Evolutionary conservation across 192 early-diverging fungal species (phyloP), one percentile per base, ranked within the genome.

Genomic region (Coemansia sp.): DNA sequence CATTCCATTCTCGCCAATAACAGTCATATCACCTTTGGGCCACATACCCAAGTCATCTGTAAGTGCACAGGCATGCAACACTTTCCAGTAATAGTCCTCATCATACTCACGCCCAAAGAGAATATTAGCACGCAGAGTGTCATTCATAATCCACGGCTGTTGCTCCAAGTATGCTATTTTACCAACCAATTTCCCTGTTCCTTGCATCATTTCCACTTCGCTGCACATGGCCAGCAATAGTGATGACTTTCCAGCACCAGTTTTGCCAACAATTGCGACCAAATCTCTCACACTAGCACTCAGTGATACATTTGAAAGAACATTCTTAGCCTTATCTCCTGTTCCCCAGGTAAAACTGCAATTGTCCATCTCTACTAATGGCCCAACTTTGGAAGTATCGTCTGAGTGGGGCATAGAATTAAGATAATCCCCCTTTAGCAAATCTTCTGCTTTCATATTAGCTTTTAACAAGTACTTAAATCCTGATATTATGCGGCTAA

Each of bases 101-200:
- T 96, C 87, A 47, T 81, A 89, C 2, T 73, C 62, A 10, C 83
- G 86, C 0, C 94, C 93, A 82, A 96, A 94, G 31, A 94, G 46
- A 80, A 96, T 90, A 69, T 96, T 96, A 8, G 89, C 89, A 24
- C 88, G 86, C 22, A 95, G 73, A 1, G 92, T 90, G 40, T 73
- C 72, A 66, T 83, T 77, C 69, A 78, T 74, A 31, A 83, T 78
- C 67, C 68, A 75, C 27, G 66, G 66, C 27, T 38, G 41, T 43
- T 83, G 80, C 58, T 69, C 70, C 24, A 75, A 15, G 20, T 75
- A 72, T 2, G 72, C 81, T 31, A 83, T 64, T 0, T 13, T 46
- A 0, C 81, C 81, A 44, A 31, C 22, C 16, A 74, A 66, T 2
- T 64, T 40, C 2, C 84, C 82, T 3, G 73, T 33, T 0, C 87